phyloP scores from a whole-genome alignment of 202 grass and related monocot genomes.

The Schoenoplectus tabernaemontani region DNA sequence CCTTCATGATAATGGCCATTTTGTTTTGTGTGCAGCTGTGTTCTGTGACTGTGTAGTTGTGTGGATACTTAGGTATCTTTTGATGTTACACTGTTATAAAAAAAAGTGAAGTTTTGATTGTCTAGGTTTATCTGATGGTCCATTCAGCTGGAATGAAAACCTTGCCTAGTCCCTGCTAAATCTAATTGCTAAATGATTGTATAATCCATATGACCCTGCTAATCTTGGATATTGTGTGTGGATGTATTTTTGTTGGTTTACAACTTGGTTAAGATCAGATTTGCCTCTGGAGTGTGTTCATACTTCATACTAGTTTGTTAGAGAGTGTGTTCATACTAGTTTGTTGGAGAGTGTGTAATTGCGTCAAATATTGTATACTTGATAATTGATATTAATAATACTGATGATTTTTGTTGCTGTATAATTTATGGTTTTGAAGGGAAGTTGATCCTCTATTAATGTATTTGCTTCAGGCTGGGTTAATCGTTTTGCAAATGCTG shows the following conservation, averaged over 20 bases:
- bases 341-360: background rate
- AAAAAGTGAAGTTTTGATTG: background rate
- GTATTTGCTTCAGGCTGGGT: slow-evolving; percentile 67
- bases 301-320: background rate
- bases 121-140: background rate
- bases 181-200: background rate
- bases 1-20: background rate
- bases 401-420: background rate
- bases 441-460: background rate
- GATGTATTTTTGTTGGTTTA: background rate
- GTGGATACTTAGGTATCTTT: background rate
- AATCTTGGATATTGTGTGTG: background rate
- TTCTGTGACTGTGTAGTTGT: background rate
- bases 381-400: background rate
- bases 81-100: background rate
- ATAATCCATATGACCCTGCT: background rate
- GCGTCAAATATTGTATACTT: background rate
- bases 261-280: background rate
- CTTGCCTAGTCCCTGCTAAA: background rate
- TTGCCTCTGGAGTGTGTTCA: background rate
- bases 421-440: background rate
- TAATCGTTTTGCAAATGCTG: slow-evolving; percentile 95
- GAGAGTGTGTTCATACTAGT: background rate
- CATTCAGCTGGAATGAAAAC: background rate
- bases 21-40: background rate